These are phyloP conservation scores for Ganoderma multipileum DNA, from an alignment of 1,284 basidiomycete genomes.

Conservation along the genomic window DNA sequence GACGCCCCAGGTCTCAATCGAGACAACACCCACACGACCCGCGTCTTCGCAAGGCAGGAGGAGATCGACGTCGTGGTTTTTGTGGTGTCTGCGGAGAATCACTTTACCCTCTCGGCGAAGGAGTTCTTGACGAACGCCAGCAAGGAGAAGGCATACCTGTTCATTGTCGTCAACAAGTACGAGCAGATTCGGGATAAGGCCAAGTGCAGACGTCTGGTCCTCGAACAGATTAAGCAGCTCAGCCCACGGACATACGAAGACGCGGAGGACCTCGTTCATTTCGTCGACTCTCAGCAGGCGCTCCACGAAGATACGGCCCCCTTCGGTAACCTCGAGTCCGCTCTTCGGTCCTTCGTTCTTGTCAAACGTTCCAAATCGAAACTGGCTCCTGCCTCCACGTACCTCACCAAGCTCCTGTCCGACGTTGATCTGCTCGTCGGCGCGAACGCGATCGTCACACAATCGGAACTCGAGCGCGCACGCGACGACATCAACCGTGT, in stretches of 20 bases:
- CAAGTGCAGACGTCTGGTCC: constrained; percentile 87
- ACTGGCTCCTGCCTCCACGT: constrained; percentile 94
- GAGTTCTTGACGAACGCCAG: constrained; percentile 95
- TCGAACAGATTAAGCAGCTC: constrained; percentile 95
- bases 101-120: constrained; percentile 95
- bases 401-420: constrained; percentile 86
- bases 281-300: constrained; percentile 90
- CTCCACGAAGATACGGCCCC: constrained; percentile 68
- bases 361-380: constrained; percentile 96
- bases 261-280: constrained; percentile 94
- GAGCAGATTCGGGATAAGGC: constrained; percentile 97
- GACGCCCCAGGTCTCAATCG: constrained; percentile 98
- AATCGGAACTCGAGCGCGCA: constrained; percentile 81
- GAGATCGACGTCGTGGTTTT: constrained; percentile 99
- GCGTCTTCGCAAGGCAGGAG: constrained; percentile 94
- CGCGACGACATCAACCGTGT: constrained; percentile 73
- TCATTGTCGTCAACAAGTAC: constrained; percentile 99
- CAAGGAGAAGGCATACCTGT: constrained; percentile 97
- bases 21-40: constrained; percentile 95
- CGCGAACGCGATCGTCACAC: constrained; percentile 88
- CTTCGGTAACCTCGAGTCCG: constrained; percentile 92
- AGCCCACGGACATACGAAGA: constrained; percentile 93
- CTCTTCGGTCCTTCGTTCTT: constrained; percentile 94
- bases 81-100: constrained; percentile 97
- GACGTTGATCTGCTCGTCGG: constrained; percentile 90